Evolutionary conservation across 1,139 yeast species (phyloP).

Genomic region (Saccharomyces hybrid): DNA sequence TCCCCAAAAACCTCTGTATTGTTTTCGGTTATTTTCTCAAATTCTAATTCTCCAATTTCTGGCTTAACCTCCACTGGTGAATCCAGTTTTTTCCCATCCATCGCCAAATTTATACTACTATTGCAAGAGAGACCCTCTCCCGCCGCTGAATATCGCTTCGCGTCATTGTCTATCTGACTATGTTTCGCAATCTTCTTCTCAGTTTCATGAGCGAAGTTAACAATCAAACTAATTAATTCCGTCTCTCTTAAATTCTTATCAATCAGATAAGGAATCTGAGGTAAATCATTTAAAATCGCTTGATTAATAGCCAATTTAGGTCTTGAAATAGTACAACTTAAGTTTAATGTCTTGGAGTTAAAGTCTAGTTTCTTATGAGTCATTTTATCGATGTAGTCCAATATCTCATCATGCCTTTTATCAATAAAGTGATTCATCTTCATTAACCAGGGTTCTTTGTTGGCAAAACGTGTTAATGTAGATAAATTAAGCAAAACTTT

Average conservation of each 20-base stretch:
- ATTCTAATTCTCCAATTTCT: constrained; percentile 29
- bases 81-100: not conserved
- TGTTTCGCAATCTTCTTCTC: constrained; percentile 5
- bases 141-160: not conserved
- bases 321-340: constrained; percentile 33
- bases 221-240: constrained; percentile 45
- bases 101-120: not conserved
- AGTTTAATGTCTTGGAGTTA: constrained; percentile 48
- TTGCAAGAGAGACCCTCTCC: not conserved
- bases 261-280: constrained; percentile 60
- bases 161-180: not conserved
- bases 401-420: constrained; percentile 49
- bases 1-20: constrained; percentile 29
- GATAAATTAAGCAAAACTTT: constrained; percentile 76
- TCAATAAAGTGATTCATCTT: constrained; percentile 61
- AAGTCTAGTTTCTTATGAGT: constrained; percentile 67
- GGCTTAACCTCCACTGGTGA: constrained; percentile 4
- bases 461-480: constrained; percentile 62
- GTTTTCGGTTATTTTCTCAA: constrained; percentile 29
- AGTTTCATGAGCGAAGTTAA: constrained; percentile 16
- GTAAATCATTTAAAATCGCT: constrained; percentile 48
- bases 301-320: constrained; percentile 37
- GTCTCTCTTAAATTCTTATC: constrained; percentile 59
- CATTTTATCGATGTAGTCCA: constrained; percentile 62
- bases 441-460: constrained; percentile 77